Percentiles rank a stretch among this genome's conserved stretches.
Conservation (phyloP, 805 yeast species). For the Saccharomyces kudriavzevii region DNA sequence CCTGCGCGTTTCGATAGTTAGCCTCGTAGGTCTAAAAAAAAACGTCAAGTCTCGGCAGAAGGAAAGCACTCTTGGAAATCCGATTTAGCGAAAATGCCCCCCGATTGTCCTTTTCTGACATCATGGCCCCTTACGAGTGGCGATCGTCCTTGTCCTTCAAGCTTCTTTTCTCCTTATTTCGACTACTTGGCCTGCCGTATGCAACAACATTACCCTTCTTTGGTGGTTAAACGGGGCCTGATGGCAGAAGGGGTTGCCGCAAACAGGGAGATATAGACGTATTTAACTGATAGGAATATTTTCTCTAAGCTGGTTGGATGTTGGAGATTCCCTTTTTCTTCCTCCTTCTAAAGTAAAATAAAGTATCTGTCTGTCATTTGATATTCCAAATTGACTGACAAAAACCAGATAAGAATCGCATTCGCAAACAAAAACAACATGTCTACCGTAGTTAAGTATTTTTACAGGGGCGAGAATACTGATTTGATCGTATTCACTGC, state of each 20-base stretch:
- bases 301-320: too few species aligned
- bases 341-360: background rate
- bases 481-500: constrained; percentile 65
- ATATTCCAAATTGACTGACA: background rate
- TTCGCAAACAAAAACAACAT: constrained; percentile 5
- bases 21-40: background rate
- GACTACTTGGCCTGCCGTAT: background rate
- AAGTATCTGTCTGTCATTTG: background rate
- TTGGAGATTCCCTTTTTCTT: too few species aligned
- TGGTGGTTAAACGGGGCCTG: background rate
- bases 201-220: background rate
- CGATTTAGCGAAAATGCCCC: background rate
- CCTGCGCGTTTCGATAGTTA: background rate
- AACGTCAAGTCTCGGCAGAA: background rate
- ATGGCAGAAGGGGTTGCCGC: background rate
- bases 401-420: constrained; percentile 1
- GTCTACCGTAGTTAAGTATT: constrained; percentile 40
- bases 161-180: background rate
- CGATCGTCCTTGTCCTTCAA: background rate
- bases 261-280: background rate
- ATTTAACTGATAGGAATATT: background rate
- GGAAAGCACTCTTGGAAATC: background rate
- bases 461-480: constrained; percentile 54
- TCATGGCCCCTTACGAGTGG: background rate
- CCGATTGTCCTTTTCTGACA: background rate